Conservation (phyloP, 2,329 filamentous ascomycete genomes). For the Fusarium illudens region DNA sequence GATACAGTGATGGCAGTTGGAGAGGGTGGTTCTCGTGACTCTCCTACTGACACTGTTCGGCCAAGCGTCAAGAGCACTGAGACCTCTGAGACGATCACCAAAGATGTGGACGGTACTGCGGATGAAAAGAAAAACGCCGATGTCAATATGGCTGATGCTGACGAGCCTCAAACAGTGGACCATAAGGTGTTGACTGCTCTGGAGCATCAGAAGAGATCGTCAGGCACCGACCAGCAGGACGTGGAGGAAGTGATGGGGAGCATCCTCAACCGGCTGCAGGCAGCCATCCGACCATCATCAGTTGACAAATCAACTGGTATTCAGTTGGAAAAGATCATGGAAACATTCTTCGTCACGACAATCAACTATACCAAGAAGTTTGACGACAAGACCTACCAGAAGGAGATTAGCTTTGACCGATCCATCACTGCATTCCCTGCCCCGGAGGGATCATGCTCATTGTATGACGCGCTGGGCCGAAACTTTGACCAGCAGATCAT, state of each 20-base stretch:
- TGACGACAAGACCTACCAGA: conserved; percentile 51
- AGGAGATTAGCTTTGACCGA: conserved; percentile 65
- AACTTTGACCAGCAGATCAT: conserved; percentile 84
- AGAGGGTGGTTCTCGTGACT: conserved; percentile 25
- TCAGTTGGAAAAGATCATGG: conserved; percentile 82
- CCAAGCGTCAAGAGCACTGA: neutral
- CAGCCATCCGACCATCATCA: conserved; percentile 79
- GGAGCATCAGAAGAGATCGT: conserved; percentile 56
- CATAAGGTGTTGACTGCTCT: conserved; percentile 56
- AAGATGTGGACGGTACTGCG: neutral
- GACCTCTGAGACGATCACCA: conserved; percentile 2
- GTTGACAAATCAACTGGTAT: conserved; percentile 71
- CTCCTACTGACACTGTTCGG: conserved; percentile 11
- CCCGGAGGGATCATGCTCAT: conserved; percentile 60
- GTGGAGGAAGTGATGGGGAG: conserved; percentile 96
- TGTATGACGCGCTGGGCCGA: conserved; percentile 86
- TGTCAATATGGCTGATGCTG: conserved; percentile 44
- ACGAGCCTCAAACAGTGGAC: conserved; percentile 53
- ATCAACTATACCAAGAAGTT: conserved; percentile 67
- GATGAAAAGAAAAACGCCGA: conserved; percentile 12
- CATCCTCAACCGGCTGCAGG: conserved; percentile 88
- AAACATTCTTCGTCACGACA: conserved; percentile 71
- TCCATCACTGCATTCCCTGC: conserved; percentile 69
- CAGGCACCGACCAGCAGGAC: conserved; percentile 82
- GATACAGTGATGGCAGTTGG: conserved; percentile 37